Base-by-base conservation (phyloP, 306 rosid species). In the Arachis stenosperma region DNA sequence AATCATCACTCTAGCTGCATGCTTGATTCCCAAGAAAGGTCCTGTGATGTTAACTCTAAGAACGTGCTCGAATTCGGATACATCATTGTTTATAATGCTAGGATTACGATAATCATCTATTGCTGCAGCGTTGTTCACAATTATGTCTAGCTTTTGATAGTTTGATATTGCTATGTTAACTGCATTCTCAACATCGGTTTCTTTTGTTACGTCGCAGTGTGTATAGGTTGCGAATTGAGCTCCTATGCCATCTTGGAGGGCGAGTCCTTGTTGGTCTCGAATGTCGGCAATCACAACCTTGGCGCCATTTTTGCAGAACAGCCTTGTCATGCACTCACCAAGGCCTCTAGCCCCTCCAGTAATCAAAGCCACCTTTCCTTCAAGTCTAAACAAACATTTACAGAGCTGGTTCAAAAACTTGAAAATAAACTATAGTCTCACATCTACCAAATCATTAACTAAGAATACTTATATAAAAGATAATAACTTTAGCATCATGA, bases 71-170 rank as follows among this genome's bases (percentile, higher is more conserved):
- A 82, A 90, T 2, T 64, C 78, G 0, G 42, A 12, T 4, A 58
- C 70, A 8, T 75, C 74, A n/a, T 62, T 50, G 13, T 65, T 83
- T 0, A 78, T 13, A 57, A 87, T 85, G 78, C 57, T 65, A n/a
- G 77, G 78, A 15, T 83, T 78, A 1, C 42, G 39, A 17, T 17
- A 17, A 11, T 12, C 27, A n/a, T 30, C 78, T 0, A 0, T 0
- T 7, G 60, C 0, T 1, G 9, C 76, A 4, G 90, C 92, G 3
- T 89, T 89, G 72, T 80, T 89, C 76, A 76, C 53, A 83, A 85
- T 78, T 56, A 87, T 85, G 76, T 89, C 96, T 0, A 89, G 77
- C 66, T 78, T 78, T 14, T 84, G 78, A 6, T 82, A 54, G 58
- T 80, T 66, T 27, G 62, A 71, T 36, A 82, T n/a, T 0, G 70